Evolutionary conservation across 1,284 basidiomycete species (phyloP), one percentile per base, ranked within the genome.

Genomic region (Flammula alnicola): DNA sequence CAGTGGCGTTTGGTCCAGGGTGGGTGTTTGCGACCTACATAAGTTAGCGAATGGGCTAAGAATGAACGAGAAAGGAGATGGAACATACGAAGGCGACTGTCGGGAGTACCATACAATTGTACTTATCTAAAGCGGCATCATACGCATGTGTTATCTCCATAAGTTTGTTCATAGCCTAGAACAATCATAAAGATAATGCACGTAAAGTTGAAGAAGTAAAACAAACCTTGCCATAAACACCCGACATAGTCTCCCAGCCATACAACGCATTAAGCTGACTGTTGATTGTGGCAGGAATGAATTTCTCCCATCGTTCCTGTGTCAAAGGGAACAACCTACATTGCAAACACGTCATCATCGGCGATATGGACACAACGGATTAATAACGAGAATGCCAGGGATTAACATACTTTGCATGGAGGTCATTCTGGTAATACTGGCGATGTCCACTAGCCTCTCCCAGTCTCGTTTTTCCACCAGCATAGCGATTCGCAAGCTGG

Each of bases 81-180:
- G 12, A 26, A 37, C 59, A 47, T 37, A 60, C 59, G 33, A 67
- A 50, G 17, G 68, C 67, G 7, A 69, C 63, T 2, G 77, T 79
- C 5, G 78, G 78, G 64, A 75, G 75, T 33, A 77, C 57, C 6
- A 80, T 59, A 4, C 78, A 63, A 51, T 78, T 74, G 51, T 69
- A 73, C 10, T 67, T 54, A 5, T 63, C 55, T 4, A 79, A 56
- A 8, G 66, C 63, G 1, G 50, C 56, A 47, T 76, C 64, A 58
- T 77, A 78, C 4, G 70, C 69, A 43, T 72, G 66, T 8, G 65
- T 58, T 12, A 77, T 63, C 47, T 71, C 72, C 49, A 77, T 68
- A 1, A 73, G 60, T 14, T 73, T 63, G 55, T 77, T 75, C 57
- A 69, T 67, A 1, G 71, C 68, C 47, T 70, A 67, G 4, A 68